phyloP scores from a whole-genome alignment of 352 stramenopile species.

The Phytophthora palmivora region DNA sequence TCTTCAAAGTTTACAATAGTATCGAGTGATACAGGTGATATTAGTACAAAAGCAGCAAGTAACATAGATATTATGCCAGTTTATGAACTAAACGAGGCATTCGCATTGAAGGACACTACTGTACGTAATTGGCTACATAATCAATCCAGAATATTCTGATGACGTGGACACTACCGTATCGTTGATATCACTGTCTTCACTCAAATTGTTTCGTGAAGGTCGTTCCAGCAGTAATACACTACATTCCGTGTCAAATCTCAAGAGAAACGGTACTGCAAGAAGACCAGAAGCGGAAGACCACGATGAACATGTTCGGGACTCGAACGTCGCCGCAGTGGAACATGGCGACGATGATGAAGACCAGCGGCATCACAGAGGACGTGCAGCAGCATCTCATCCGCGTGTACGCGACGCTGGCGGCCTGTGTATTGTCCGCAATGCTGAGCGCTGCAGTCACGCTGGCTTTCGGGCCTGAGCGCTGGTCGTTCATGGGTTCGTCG shows the following conservation, averaged over 20 bases:
- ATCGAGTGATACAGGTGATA: no score
- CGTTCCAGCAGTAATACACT: no score
- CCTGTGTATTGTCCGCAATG: slow-evolving; percentile 64
- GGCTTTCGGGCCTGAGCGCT: slow-evolving; percentile 43
- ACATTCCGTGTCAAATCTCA: no score
- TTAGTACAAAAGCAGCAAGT: no score
- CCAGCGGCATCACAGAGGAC: slow-evolving; percentile 67
- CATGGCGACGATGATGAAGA: slow-evolving; percentile 73
- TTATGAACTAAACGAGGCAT: no score
- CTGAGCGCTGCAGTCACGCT: slow-evolving; percentile 51
- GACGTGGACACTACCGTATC: background rate
- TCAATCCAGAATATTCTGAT: background rate
- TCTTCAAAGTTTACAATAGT: slow-evolving; percentile 4
- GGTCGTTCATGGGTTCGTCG: slow-evolving; percentile 55
- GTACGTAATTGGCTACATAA: background rate
- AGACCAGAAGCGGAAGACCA: background rate
- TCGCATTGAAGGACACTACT: no score
- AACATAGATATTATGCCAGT: no score
- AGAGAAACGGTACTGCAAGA: no score
- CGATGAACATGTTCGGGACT: slow-evolving; percentile 43
- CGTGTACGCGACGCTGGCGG: slow-evolving; percentile 75
- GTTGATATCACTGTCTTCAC: no score
- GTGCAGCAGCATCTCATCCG: slow-evolving; percentile 73
- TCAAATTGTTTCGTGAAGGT: no score
- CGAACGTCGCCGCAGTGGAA: slow-evolving; percentile 46